Conservation (phyloP, 2,329 filamentous ascomycete genomes). For the Bretziella fagacearum region DNA sequence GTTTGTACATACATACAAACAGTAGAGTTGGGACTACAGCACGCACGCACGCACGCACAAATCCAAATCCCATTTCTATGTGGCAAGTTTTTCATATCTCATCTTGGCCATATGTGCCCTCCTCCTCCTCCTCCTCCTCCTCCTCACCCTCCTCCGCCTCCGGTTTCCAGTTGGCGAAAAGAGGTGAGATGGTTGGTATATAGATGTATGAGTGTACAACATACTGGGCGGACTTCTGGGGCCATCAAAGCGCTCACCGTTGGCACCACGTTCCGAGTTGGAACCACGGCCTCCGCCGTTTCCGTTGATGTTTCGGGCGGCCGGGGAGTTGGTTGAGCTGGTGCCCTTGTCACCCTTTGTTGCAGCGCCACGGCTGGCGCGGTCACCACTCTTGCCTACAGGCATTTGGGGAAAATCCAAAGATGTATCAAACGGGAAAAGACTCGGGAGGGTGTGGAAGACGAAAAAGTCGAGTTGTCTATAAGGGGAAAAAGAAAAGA, state of each 20-base stretch:
- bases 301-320: conserved; percentile 12
- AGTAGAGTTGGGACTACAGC: no score
- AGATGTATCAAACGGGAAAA: not conserved
- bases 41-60: no score
- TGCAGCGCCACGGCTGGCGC: conserved; percentile 4
- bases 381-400: conserved; percentile 11
- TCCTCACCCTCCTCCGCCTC: not conserved
- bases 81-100: no score
- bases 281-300: not conserved
- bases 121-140: not conserved
- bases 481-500: no score
- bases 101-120: no score
- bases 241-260: conserved; percentile 33
- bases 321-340: not conserved
- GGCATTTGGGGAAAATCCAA: conserved; percentile 9
- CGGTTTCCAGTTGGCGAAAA: no score
- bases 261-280: conserved; percentile 9
- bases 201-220: no score
- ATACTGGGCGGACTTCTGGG: conserved; percentile 47
- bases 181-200: no score
- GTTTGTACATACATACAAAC: no score
- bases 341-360: conserved; percentile 12
- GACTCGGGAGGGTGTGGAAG: not conserved
- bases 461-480: no score
- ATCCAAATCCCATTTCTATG: no score